Base-by-base conservation (phyloP, 2,329 filamentous ascomycete genomes). In the Fusarium piperis region DNA sequence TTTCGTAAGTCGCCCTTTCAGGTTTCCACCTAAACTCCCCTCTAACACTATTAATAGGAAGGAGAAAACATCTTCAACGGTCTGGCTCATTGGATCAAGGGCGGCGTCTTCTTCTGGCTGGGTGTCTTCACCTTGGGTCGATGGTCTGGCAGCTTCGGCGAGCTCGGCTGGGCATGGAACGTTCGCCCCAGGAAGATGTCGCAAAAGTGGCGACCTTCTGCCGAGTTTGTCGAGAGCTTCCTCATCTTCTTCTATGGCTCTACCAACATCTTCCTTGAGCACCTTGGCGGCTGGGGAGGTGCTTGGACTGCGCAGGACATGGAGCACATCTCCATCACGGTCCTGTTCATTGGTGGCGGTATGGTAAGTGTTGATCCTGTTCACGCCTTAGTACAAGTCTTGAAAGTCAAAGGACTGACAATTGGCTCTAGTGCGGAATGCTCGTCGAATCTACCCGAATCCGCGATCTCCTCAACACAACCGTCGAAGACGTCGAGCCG, bases 101-200 rank as follows among this genome's bases (percentile, higher is more conserved):
- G 95, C 51, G 93, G 93, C 4, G 92, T 98, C 61, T 98, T 98
- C 85, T 94, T 98, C 83, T 96, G 94, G 91, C 93, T 97, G 70
- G 95, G 95, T 10, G 82, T 97, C 20, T 83, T 98, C 67, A 97
- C 94, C 0, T 86, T 98, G 5, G 94, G 94, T 32, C 91, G 95
- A 62, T 98, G 94, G 92, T 90, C 94, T 78, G 95, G 95, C 28
- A 93, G 93, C 79, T 98, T 97, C 79, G 91, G 93, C 64, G 93
- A 97, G 67, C 88, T 95, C 63, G 95, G 95, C 72, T 98, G 95
- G 95, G 94, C 94, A 0, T 98, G 95, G 95, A 98, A 98, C 77
- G 82, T 95, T 66, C 92, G 93, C 66, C 94, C 94, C 4, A 85
- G 81, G 68, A 77, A 76, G 16, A 67, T 73, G 13, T 86, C 90